Base-by-base conservation (phyloP, 2,329 filamentous ascomycete genomes). In the Aspergillus udagawae region DNA sequence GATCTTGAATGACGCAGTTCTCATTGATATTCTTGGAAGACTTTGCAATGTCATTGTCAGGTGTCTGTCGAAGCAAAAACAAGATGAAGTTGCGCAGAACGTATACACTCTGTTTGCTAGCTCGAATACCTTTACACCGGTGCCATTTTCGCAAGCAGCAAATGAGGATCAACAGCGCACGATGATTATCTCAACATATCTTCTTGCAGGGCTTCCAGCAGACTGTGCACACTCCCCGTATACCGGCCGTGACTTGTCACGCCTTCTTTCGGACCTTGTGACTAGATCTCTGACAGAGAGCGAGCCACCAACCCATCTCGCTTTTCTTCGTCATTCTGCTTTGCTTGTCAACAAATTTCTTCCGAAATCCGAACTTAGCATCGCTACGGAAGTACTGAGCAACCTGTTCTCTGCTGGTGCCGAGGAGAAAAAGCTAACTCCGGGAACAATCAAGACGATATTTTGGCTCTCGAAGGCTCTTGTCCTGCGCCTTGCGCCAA, bases 381-480 rank as follows among this genome's bases (percentile, higher is more conserved):
- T 69, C 5, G 71, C 70, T 3, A 68, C 70, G 10, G 63, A 64
- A 1, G 67, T 74, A 5, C 65, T 74, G 29, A 70, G 67, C 54
- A 66, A 63, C 49, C 64, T 77, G 20, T 65, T 76, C 28, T 60
- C 68, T 4, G 47, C 53, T 6, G 35, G 52, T 35, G 41, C 59
- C 41, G 54, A 66, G 41, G 53, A 62, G 14, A 53, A 63, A 67
- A 57, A 63, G 4, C 58, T 69, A 23, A 73, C 68, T 32, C 67
- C 75, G 5, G 70, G 75, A 53, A 75, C 73, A 32, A 80, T 86
- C 62, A 78, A 80, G 23, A 78, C 84, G 21, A 75, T 83, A 48
- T 87, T 88, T 69, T 84, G 85, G 64, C 74, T 86, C 42, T 73
- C 82, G 7, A 88, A 87, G 67, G 84, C 83, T 7, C 76, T 88